Evolutionary conservation across 1,284 basidiomycete species (phyloP), one percentile per base, ranked within the genome.

Genomic region (Irpex sp.): DNA sequence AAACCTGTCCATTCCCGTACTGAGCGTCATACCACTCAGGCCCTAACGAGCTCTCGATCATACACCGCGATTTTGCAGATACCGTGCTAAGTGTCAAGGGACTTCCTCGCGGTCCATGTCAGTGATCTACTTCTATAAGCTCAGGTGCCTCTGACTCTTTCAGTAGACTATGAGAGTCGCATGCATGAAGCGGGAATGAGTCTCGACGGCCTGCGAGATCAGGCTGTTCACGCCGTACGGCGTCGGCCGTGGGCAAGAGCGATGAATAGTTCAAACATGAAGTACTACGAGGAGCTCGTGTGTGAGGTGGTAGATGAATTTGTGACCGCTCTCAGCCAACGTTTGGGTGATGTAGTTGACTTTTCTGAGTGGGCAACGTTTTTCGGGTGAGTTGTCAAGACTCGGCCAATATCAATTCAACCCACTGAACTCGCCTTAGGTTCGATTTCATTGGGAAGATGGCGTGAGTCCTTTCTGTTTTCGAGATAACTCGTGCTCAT

Each of bases 321-420:
- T 7, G 17, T 63, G 8, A 15, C 36, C 5, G 57, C 49, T 11
- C 37, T 68, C 2, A 50, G 63, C 21, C 37, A 61, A 37, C 49
- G 62, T 4, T 37, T n/a, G 35, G 58, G 56, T 37, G 36, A 64
- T 9, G 31, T 36, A 11, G 21, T 68, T n/a, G 61, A 67, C 47
- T 51, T 68, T 19, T 61, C 66, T 2, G 37, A 26, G 11, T 68
- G 66, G 67, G 63, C 63, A 59, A 60, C 47, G 8, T 78, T 63
- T 51, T 59, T 66, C 26, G 55, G 61, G 57, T 68, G 17, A 37
- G 59, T 61, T 8, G 26, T 26, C 26, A 26, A 26, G 3, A 26
- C 26, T 26, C 26, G 26, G 26, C 3, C 26, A 26, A 26, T 4
- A 26, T 26, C 26, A 26, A 26, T 26, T 26, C 26, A 26, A 26